Conservation (phyloP, 2,329 filamentous ascomycete genomes). For the Neonectria neomacrospora region DNA sequence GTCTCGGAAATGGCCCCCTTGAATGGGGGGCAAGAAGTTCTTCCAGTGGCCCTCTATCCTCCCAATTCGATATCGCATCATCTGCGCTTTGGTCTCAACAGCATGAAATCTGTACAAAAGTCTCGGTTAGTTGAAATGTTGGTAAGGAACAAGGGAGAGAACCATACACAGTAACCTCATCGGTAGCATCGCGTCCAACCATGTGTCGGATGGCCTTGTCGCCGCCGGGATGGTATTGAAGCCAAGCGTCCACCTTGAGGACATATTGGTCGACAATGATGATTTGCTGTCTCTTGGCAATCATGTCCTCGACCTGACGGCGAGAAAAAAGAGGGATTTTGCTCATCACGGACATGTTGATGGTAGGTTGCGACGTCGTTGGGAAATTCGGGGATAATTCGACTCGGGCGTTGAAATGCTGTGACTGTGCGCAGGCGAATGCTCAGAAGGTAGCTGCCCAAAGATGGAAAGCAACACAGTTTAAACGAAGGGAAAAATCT, state of each 20-base stretch:
- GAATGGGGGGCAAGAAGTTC: constrained; percentile 91
- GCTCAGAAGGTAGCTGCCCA: too few species aligned
- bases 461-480: too few species aligned
- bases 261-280: constrained; percentile 85
- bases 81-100: constrained; percentile 75
- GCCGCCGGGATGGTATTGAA: constrained; percentile 91
- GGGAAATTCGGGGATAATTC: too few species aligned
- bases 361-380: not conserved
- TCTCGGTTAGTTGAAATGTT: constrained; percentile 64
- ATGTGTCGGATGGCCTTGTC: constrained; percentile 91
- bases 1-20: constrained; percentile 81
- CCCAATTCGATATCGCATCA: constrained; percentile 86
- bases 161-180: constrained; percentile 87
- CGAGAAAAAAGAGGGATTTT: not conserved
- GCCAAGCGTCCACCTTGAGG: constrained; percentile 88
- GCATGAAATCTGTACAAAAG: constrained; percentile 70
- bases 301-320: constrained; percentile 71
- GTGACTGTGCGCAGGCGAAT: too few species aligned
- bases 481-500: too few species aligned
- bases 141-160: constrained; percentile 24
- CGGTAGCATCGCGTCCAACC: constrained; percentile 92
- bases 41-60: constrained; percentile 82
- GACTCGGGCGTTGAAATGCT: too few species aligned
- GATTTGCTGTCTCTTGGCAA: constrained; percentile 82
- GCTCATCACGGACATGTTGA: not conserved